Conservation (phyloP, 2,329 filamentous ascomycete species). For the Hyphodiscus sp. region DNA sequence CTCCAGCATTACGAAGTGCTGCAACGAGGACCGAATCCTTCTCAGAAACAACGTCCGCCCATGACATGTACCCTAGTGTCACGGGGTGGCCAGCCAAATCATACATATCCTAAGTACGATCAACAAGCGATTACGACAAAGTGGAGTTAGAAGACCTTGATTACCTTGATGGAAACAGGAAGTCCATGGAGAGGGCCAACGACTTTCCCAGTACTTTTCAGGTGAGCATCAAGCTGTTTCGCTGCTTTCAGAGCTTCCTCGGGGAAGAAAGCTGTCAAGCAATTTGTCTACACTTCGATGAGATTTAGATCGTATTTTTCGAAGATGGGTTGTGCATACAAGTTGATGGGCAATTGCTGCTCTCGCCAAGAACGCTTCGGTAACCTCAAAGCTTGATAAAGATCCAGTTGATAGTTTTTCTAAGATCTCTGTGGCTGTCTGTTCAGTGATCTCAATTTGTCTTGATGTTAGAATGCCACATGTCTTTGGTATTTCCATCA, state of each 20-base stretch:
- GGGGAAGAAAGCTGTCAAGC: conserved; percentile 19
- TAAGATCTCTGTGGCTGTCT: conserved; percentile 24
- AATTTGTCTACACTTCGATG: conserved; percentile 21
- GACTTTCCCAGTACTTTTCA: neutral
- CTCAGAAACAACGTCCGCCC: conserved; percentile 32
- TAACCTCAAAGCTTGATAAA: conserved; percentile 43
- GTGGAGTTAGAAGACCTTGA: neutral
- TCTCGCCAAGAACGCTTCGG: conserved; percentile 43
- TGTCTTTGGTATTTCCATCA: neutral
- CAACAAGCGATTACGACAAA: neutral
- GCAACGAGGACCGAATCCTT: conserved; percentile 42
- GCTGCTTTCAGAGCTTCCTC: conserved; percentile 4
- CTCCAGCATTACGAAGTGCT: conserved; percentile 22
- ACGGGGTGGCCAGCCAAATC: neutral
- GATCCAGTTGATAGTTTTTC: conserved; percentile 24
- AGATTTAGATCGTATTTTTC: neutral
- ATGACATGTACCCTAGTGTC: neutral
- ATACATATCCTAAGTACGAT: neutral
- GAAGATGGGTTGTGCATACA: conserved; percentile 25
- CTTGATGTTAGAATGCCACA: conserved; percentile 8
- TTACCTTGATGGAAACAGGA: conserved; percentile 2
- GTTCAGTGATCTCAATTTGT: conserved; percentile 42
- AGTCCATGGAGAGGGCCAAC: conserved; percentile 5
- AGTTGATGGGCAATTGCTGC: conserved; percentile 46
- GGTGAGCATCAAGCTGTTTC: conserved; percentile 1